Conservation (phyloP, 2,329 filamentous ascomycete genomes). For the Alternaria sp. region DNA sequence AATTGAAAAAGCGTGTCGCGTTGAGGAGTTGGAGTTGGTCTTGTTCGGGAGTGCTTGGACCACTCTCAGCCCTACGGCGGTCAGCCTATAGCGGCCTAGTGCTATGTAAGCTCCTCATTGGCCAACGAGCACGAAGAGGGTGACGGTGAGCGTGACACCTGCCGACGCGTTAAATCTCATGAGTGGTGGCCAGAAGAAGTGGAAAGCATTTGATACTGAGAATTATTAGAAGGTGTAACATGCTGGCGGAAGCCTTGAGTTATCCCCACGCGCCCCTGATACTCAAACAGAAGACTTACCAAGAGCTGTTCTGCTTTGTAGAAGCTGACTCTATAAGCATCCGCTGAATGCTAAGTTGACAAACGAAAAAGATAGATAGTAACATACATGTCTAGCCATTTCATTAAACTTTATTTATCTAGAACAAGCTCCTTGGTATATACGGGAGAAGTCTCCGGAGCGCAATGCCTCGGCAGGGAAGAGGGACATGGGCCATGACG, state of each 20-base stretch:
- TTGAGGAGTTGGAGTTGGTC: constrained; percentile 17
- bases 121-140: not conserved
- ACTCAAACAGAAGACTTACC: not conserved
- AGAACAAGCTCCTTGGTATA: not conserved
- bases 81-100: constrained; percentile 19
- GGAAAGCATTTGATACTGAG: not conserved
- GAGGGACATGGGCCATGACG: not conserved
- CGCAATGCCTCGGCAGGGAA: not conserved
- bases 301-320: not conserved
- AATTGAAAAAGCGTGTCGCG: constrained; percentile 11
- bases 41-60: constrained; percentile 24
- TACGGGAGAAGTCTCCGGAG: not conserved
- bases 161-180: not conserved
- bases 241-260: not conserved
- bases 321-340: not conserved
- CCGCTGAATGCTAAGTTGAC: not conserved
- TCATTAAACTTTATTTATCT: not conserved
- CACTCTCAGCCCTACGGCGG: constrained; percentile 21
- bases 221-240: not conserved
- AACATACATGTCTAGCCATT: not conserved
- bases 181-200: not conserved
- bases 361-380: not conserved
- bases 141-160: not conserved
- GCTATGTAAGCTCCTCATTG: not conserved
- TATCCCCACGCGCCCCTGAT: no score